Base-by-base conservation (phyloP, 129 eudicot species). In the Lonicera japonica region DNA sequence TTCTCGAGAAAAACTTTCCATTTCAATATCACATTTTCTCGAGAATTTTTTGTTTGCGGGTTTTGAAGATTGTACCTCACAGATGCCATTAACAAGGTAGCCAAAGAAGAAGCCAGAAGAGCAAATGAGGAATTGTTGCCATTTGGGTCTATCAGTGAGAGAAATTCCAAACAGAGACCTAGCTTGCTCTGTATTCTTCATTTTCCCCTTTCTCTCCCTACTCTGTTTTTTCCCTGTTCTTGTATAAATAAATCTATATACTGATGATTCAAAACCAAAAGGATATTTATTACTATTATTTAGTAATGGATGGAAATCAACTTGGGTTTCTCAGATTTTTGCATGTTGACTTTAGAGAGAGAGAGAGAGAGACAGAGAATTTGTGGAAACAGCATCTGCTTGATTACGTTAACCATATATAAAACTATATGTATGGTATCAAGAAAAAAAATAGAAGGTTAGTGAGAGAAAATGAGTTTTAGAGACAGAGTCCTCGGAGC, bases 31-130 rank as follows among this genome's bases (percentile, higher is more conserved):
- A 1, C 36, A 29, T 29, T 29, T 29, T 29, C 36, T 29, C 4
- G 36, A 29, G 36, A 29, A 29, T 29, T n/a, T n/a, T n/a, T n/a
- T n/a, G n/a, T n/a, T 29, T 29, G 53, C 23, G 64, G 75, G 61
- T 20, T 11, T 0, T 12, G 54, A 17, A 39, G 48, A 74, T 39
- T 41, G 6, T 64, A 69, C 97, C 95, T 89, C 97, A 60, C 97
- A 89, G 51, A 89, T 65, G 62, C 97, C 97, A 75, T 89, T 89
- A 59, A 89, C 89, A 20, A 89, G 95, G 64, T 86, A 89, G 11
- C 97, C 97, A 68, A 89, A 89, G 91, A 89, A 89, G 56, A 89
- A 89, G 58, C 97, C 95, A 21, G 95, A 82, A 75, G 97, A 89
- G 65, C 97, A 89, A 25, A 89, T 78, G 69, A 89, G 82, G 56